phyloP scores from a whole-genome alignment of 768 basidiomycete species.

The Tephrocybe sp. region DNA sequence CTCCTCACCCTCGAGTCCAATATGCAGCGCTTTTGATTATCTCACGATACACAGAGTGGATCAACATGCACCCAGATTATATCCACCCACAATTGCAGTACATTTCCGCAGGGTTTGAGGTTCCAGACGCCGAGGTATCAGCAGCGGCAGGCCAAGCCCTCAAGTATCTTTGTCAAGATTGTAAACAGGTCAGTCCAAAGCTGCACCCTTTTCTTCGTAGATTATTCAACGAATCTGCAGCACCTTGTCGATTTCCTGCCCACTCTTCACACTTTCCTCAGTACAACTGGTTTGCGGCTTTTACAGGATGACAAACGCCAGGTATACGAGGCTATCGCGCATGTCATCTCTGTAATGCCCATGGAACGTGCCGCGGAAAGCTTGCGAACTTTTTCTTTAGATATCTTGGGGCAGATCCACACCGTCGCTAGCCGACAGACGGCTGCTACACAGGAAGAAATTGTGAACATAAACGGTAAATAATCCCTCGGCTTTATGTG shows the following conservation, averaged over 20 bases:
- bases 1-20: constrained; percentile 85
- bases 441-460: constrained; percentile 64
- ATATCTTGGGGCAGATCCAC: constrained; percentile 79
- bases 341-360: constrained; percentile 93
- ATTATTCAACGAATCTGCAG: constrained; percentile 30
- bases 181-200: constrained; percentile 60
- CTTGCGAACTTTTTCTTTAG: constrained; percentile 81
- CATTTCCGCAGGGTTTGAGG: constrained; percentile 89
- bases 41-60: constrained; percentile 96
- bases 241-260: constrained; percentile 92
- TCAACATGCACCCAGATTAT: constrained; percentile 83
- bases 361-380: constrained; percentile 85
- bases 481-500: constrained; percentile 4
- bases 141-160: constrained; percentile 95
- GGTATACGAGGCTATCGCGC: constrained; percentile 93
- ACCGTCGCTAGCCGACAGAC: constrained; percentile 50
- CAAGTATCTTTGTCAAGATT: constrained; percentile 96
- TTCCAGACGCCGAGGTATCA: constrained; percentile 73
- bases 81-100: constrained; percentile 86
- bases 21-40: constrained; percentile 96
- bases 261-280: constrained; percentile 86
- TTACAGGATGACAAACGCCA: constrained; percentile 85
- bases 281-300: constrained; percentile 74
- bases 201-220: neutral
- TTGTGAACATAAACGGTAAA: constrained; percentile 68